A percentile compares a stretch with the other conserved stretches of the same genome.
Conservation (phyloP, 768 basidiomycete species). For the Mycena haematopus region DNA sequence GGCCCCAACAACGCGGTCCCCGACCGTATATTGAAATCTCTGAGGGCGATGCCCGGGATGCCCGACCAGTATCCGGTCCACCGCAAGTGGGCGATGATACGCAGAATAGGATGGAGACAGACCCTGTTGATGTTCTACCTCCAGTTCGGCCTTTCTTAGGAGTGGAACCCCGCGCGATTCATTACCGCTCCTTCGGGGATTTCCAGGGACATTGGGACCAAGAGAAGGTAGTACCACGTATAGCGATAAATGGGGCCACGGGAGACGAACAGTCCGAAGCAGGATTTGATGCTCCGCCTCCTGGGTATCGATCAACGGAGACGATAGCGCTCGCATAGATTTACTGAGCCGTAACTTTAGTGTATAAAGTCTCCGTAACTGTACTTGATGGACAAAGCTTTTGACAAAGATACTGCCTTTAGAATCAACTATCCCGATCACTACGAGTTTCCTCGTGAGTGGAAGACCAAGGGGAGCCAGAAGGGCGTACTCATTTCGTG, state of each 20-base stretch:
- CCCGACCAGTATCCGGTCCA: background rate
- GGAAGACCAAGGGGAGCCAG: too few species aligned
- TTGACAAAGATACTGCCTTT: too few species aligned
- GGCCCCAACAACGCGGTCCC: background rate
- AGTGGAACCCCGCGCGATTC: background rate
- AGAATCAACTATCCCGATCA: too few species aligned
- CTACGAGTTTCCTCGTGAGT: too few species aligned
- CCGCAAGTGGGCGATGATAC: background rate
- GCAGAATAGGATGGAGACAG: background rate
- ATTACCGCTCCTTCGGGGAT: background rate
- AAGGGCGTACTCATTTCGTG: too few species aligned
- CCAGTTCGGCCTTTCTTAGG: background rate
- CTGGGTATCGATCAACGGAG: slow-evolving; percentile 5
- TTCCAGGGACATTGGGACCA: background rate
- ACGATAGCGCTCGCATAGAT: background rate
- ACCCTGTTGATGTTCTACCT: background rate
- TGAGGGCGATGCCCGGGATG: background rate
- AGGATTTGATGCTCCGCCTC: background rate
- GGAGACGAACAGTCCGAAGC: background rate
- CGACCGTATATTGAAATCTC: slow-evolving; percentile 1
- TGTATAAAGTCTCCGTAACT: too few species aligned
- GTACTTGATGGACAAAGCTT: too few species aligned
- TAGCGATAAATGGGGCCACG: background rate
- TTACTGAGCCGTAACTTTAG: background rate
- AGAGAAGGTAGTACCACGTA: background rate